Conservation (phyloP, 805 yeast species). For the Limtongozyma cylindracea region DNA sequence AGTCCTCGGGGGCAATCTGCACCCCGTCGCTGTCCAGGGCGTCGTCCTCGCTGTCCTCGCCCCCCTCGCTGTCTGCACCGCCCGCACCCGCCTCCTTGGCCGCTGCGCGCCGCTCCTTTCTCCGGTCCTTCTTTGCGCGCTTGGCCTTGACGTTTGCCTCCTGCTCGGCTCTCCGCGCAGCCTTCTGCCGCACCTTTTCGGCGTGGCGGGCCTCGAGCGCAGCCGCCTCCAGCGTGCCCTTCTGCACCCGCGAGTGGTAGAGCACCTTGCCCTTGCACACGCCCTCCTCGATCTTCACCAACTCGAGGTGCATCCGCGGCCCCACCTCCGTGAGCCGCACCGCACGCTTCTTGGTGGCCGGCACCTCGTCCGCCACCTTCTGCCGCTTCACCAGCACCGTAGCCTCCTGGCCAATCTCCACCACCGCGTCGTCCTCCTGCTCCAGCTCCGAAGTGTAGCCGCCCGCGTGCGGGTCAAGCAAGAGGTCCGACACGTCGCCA, state of each 20-base stretch:
- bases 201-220: conserved; percentile 45
- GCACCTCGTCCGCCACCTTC: conserved; percentile 4
- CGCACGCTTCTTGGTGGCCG: conserved; percentile 37
- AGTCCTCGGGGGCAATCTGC: conserved; percentile 15
- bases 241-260: conserved; percentile 49
- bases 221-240: conserved; percentile 32
- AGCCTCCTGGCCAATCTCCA: conserved; percentile 18
- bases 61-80: conserved; percentile 6
- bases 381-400: conserved; percentile 4
- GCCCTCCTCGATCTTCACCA: conserved; percentile 82
- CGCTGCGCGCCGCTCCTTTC: conserved; percentile 40
- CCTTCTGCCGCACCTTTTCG: conserved; percentile 31
- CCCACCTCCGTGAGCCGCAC: conserved; percentile 84
- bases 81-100: conserved; percentile 13
- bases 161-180: conserved; percentile 52
- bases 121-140: conserved; percentile 46
- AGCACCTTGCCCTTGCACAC: conserved; percentile 73
- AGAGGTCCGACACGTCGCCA: conserved; percentile 58
- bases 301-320: conserved; percentile 55
- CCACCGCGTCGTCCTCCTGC: conserved; percentile 74
- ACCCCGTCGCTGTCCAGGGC: conserved; percentile 9
- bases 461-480: conserved; percentile 62
- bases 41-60: conserved; percentile 3
- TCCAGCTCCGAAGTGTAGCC: conserved; percentile 81
- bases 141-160: conserved; percentile 54